Base-by-base conservation (phyloP, 2,329 filamentous ascomycete species). In the Xylaria sp. region DNA sequence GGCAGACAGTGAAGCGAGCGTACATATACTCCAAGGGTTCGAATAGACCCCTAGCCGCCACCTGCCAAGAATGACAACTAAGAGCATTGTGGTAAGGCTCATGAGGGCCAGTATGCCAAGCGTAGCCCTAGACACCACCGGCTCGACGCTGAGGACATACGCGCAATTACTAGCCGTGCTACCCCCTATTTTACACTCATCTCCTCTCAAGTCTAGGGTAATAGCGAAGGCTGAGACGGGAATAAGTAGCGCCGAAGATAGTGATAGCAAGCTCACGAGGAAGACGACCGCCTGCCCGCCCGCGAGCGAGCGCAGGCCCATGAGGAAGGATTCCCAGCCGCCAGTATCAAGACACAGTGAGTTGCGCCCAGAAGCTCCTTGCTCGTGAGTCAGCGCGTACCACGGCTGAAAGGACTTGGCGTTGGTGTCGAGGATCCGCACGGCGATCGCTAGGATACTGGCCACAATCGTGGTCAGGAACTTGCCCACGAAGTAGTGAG, bases 11-110 rank as follows among this genome's bases (percentile, higher is more conserved):
- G 61, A 60, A 3, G 74, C 72, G 4, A 73, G 67, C 5, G 74
- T 71, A 17, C 71, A 72, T 17, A 77, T 75, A 43, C 72, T 76
- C 75, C 75, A 76, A 1, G 75, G 76, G 41, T 77, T 76, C 0
- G 73, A 67, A 4, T 65, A 54, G 2, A 77, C 72, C 2, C 75
- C 75, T 0, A 73, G 71, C 13, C 56, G 58, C 75, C 75, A 77
- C 15, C 65, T 62, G 6, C 52, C 47, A 0, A 76, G 58, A 9
- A 71, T 59, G 4, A 73, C 15, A 4, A 75, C 47, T 2, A 72
- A 4, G 3, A 74, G 23, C 0, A 70, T 56, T 21, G 52, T 60
- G 1, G 47, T 9, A 5, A 74, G 21, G 2, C 60, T 63, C 72
- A 77, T 75, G 31, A 72, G 25, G 0, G 33, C 70, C 1, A 76